phyloP scores from a whole-genome alignment of 352 stramenopile species.

The Phytophthora chlamydospora region DNA sequence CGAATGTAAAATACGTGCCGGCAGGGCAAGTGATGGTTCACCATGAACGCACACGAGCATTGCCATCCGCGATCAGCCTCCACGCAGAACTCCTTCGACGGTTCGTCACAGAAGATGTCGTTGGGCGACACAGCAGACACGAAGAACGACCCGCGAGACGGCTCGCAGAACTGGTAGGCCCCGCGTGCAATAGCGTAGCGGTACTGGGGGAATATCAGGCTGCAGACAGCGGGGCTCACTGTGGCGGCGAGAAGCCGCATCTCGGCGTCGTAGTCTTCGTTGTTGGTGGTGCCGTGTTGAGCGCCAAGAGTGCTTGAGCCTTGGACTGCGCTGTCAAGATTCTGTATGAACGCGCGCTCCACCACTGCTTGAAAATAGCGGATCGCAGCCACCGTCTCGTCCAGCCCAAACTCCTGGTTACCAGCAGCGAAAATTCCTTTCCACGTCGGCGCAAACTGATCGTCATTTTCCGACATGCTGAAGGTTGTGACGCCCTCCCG shows the following conservation, averaged over 20 bases:
- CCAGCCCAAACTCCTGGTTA: constrained; percentile 37
- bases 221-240: constrained; percentile 27
- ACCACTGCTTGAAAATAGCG: constrained; percentile 43
- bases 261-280: constrained; percentile 33
- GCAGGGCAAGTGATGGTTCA: constrained; percentile 41
- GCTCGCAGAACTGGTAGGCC: constrained; percentile 44
- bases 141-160: constrained; percentile 36
- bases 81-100: constrained; percentile 41
- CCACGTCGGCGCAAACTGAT: constrained; percentile 31
- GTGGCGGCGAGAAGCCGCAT: constrained; percentile 40
- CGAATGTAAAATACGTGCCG: constrained; percentile 45
- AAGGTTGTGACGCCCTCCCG: constrained; percentile 46
- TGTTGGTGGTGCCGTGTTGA: constrained; percentile 3
- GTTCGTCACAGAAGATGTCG: constrained; percentile 40
- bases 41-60: constrained; percentile 48
- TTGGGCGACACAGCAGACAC: constrained; percentile 35
- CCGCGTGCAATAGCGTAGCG: constrained; percentile 30
- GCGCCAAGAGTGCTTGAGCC: constrained; percentile 7
- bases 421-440: constrained; percentile 31
- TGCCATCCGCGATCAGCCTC: constrained; percentile 39
- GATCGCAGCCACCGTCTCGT: constrained; percentile 40
- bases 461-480: constrained; percentile 31
- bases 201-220: constrained; percentile 40
- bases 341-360: constrained; percentile 35
- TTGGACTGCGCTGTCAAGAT: constrained; percentile 19